Evolutionary conservation across 208 protist species (phyloP).

Genomic region (Blechomonas ayalai): DNA sequence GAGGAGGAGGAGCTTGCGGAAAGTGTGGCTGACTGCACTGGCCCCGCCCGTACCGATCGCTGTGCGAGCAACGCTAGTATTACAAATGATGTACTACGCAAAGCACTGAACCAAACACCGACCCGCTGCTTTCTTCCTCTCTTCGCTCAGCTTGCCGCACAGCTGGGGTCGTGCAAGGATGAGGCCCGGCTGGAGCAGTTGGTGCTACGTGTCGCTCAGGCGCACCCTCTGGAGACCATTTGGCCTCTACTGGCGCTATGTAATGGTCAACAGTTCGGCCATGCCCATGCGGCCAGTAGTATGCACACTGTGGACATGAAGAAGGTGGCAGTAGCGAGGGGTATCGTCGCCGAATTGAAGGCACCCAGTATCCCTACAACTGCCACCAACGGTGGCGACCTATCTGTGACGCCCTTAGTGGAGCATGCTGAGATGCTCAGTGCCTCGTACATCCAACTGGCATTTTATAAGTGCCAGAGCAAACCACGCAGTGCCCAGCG

Average conservation of each 20-base stretch:
- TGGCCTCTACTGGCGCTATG: slow-evolving; percentile 73
- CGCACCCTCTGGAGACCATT: slow-evolving; percentile 44
- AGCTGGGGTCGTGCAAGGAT: slow-evolving; percentile 27
- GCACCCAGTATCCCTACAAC: background rate
- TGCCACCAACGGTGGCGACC: background rate
- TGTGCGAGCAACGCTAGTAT: slow-evolving; percentile 4
- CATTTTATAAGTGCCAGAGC: too few species aligned
- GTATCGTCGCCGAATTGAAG: slow-evolving; percentile 15
- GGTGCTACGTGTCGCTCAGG: slow-evolving; percentile 34
- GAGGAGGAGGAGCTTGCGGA: slow-evolving; percentile 15
- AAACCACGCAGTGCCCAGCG: too few species aligned
- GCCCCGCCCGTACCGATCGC: background rate
- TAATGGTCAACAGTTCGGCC: slow-evolving; percentile 46
- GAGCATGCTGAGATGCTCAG: slow-evolving; percentile 43
- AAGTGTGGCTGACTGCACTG: too few species aligned
- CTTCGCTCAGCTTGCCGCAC: slow-evolving; percentile 61
- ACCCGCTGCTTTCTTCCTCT: slow-evolving; percentile 51
- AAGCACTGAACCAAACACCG: slow-evolving; percentile 44
- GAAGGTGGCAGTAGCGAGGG: slow-evolving; percentile 23
- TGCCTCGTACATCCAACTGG: slow-evolving; percentile 76
- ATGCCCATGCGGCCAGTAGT: slow-evolving; percentile 5
- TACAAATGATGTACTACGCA: slow-evolving; percentile 27
- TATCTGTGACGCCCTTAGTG: slow-evolving; percentile 9
- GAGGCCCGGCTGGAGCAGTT: slow-evolving; percentile 22
- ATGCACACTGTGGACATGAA: slow-evolving; percentile 21